A percentile compares a stretch with the other conserved stretches of the same genome.
These are phyloP conservation scores for Lactifluus echinatus DNA, from an alignment of 768 basidiomycete genomes.

Conservation along the genomic window DNA sequence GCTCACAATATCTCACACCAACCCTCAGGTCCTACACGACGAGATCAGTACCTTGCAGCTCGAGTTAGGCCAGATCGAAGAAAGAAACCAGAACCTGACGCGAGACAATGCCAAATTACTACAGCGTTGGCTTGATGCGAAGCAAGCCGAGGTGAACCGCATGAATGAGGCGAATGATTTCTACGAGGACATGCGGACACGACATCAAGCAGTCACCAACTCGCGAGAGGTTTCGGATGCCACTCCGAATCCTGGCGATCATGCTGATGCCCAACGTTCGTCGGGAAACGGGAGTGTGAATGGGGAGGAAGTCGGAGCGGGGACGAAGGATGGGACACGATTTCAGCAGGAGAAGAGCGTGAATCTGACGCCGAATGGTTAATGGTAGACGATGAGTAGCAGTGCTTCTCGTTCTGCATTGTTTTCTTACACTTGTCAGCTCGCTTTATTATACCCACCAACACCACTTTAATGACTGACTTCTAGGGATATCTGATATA, in stretches of 20 bases:
- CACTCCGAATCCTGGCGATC: conserved; percentile 19
- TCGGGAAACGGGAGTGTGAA: conserved; percentile 67
- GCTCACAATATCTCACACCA: not conserved
- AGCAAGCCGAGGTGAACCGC: conserved; percentile 85
- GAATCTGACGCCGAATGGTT: conserved; percentile 92
- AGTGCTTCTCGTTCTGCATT: conserved; percentile 7
- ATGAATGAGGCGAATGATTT: conserved; percentile 93
- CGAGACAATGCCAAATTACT: conserved; percentile 93
- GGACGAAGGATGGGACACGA: conserved; percentile 64
- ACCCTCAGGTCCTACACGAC: conserved; percentile 75
- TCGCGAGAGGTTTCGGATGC: conserved; percentile 41
- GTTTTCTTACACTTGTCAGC: conserved; percentile 9
- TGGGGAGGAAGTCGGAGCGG: conserved; percentile 37
- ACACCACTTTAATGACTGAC: not conserved
- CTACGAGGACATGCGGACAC: conserved; percentile 79
- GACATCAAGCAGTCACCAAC: conserved; percentile 51
- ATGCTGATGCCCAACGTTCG: conserved; percentile 28
- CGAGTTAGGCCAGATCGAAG: conserved; percentile 83
- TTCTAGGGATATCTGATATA: not conserved
- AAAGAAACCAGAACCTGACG: conserved; percentile 76
- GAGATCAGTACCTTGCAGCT: conserved; percentile 89
- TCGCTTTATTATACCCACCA: conserved; percentile 7
- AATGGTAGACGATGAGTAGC: conserved; percentile 43
- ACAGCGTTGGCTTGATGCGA: conserved; percentile 94
- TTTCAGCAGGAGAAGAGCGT: conserved; percentile 59